Conservation (phyloP, 306 rosid genomes). For the Benincasa hispida region DNA sequence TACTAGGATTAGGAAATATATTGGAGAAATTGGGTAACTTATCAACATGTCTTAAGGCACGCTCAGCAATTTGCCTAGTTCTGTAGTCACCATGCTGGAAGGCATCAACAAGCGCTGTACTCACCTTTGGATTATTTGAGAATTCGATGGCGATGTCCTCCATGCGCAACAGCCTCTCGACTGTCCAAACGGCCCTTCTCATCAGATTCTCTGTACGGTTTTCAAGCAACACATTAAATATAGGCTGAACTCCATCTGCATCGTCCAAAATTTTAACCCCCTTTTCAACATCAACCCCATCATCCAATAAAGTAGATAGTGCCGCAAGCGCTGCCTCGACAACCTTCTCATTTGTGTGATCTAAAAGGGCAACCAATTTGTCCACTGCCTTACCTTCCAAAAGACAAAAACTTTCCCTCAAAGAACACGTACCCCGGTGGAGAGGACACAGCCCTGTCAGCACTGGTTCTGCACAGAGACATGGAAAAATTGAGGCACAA, state of each 20-base stretch:
- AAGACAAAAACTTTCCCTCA: constrained; percentile 78
- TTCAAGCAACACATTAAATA: constrained; percentile 71
- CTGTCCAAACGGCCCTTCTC: constrained; percentile 91
- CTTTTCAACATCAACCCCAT: constrained; percentile 71
- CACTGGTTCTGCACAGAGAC: constrained; percentile 47
- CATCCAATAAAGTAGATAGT: constrained; percentile 69
- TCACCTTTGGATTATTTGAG: constrained; percentile 73
- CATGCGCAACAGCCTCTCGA: constrained; percentile 75
- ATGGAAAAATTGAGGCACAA: constrained; percentile 64
- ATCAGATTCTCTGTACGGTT: constrained; percentile 66
- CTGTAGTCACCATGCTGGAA: constrained; percentile 90
- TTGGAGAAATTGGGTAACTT: constrained; percentile 98
- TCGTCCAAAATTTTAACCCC: constrained; percentile 67
- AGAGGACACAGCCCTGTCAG: constrained; percentile 64
- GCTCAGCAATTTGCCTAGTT: constrained; percentile 92
- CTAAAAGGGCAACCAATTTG: constrained; percentile 76
- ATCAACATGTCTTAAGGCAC: constrained; percentile 86
- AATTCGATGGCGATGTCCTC: constrained; percentile 70
- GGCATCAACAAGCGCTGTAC: constrained; percentile 94
- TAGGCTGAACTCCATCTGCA: constrained; percentile 64
- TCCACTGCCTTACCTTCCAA: constrained; percentile 65
- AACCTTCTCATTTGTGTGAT: constrained; percentile 80
- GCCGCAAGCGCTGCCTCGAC: constrained; percentile 96
- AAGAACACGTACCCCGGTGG: constrained; percentile 69
- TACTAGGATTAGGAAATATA: constrained; percentile 46